Evolutionary conservation across 768 basidiomycete species (phyloP), one percentile per base, ranked within the genome.

Genomic region (Gymnopilus dilepis): DNA sequence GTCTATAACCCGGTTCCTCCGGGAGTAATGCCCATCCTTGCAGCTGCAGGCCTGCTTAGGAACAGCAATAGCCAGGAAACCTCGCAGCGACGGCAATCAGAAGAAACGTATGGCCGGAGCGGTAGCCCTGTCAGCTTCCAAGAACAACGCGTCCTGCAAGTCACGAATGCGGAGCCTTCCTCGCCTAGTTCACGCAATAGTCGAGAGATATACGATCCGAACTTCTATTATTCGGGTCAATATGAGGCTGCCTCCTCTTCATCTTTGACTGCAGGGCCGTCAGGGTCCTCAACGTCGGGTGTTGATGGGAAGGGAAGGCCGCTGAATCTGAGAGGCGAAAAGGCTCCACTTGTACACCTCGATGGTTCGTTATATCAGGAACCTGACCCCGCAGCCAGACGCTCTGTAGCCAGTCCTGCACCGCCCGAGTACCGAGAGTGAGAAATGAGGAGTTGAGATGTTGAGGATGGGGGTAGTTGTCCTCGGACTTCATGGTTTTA

Each of bases 111-210:
- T 52, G 59, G 67, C 21, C 77, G 80, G 17, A 63, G 75, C 0
- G 80, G 79, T 6, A 82, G 78, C 60, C 80, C 80, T n/a, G 74
- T 75, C 59, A 79, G 77, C 62, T 61, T 79, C 58, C 76, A 76
- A 58, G 77, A 81, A 56, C 74, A 69, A 30, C 72, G 71, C n/a
- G 57, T 73, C n/a, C 66, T 82, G 45, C 79, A 79, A 53, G 74
- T 82, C 3, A 76, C 76, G 13, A 82, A 82, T 55, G 70, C 75
- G 4, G 77, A 77, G 21, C 73, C 74, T 24, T 72, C 74, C 21
- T 69, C 66, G 1, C 73, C 75, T 33, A 33, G 30, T 19, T 47
- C 40, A 8, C 43, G 30, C 28, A 33, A 22, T 26, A 54, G 40
- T 56, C 37, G 50, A 50, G 30, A 50, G 13, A 34, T 63, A 22